phyloP scores from a whole-genome alignment of 208 protist genomes.

The Leishmania guyanensis region DNA sequence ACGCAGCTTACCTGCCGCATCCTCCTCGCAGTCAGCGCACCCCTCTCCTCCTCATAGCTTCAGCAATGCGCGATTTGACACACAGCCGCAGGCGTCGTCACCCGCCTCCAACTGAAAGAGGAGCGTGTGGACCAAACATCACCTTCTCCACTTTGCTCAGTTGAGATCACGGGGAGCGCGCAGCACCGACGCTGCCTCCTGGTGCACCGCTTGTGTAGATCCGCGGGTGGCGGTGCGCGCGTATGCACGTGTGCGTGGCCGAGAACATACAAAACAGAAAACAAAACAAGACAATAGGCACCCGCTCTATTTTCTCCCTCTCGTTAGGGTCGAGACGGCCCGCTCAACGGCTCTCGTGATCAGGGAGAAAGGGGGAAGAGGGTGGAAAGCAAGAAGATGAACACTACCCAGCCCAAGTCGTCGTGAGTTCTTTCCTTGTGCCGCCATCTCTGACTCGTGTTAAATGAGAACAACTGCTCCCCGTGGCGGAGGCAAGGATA shows the following conservation, averaged over 20 bases:
- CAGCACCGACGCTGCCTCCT: neutral
- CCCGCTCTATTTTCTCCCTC: neutral
- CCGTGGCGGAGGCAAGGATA: neutral
- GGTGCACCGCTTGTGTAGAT: neutral
- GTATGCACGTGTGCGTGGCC: neutral
- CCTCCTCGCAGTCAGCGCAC: no score
- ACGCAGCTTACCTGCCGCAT: neutral
- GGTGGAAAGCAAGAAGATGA: neutral
- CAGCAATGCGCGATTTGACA: neutral
- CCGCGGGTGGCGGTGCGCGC: neutral
- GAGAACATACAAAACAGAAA: conserved; percentile 20
- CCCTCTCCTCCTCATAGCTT: neutral
- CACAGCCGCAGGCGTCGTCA: neutral
- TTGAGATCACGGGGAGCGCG: neutral
- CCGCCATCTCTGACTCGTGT: no score
- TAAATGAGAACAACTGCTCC: neutral
- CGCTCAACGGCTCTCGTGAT: neutral
- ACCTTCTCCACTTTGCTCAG: neutral
- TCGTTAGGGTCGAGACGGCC: neutral
- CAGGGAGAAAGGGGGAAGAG: neutral
- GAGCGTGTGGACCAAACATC: neutral
- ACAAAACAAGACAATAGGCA: conserved; percentile 8
- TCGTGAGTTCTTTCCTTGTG: neutral
- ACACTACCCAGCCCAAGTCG: neutral
- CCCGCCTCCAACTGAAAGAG: neutral